Base-by-base conservation (phyloP, 805 yeast genomes). In the Scheffersomyces coipomensis region DNA sequence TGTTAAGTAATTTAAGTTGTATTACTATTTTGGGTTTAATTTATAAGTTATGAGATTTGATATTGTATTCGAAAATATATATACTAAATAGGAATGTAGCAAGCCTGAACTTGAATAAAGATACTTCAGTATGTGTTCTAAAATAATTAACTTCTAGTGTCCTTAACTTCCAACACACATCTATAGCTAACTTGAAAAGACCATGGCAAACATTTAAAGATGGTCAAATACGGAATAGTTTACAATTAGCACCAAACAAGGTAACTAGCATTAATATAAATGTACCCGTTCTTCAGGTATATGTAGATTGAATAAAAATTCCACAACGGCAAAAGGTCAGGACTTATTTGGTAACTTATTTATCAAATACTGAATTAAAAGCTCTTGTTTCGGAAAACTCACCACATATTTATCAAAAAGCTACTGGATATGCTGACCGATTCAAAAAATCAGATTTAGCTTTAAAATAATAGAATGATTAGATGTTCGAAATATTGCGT, bases 201-300 rank as follows among this genome's bases (percentile, higher is more conserved):
- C 97, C 97, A 30, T 89, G 97, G 97, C 85, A 86, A 55, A 84
- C 83, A 27, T 85, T 75, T 61, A 78, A 78, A 50, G 93, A 88
- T 52, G 95, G 96, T 13, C 79, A 87, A 30, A 72, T 87, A 16
- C 89, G 86, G 71, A 89, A 89, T 58, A 97, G 97, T 34, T 52
- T 68, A 19, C 68, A 83, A 12, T 91, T 52, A 85, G 96, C 17
- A 84, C 97, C 17, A 93, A 93, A 55, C 88, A 88, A 59, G 98
- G 99, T 55, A 91, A 93, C 66, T 89, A 90, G 70, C 83, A 86
- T 52, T 86, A 75, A 66, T 93, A 93, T 69, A 93, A 93, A 63
- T 99, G 99, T 71, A 93, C 98, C 16, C 79, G 97, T 42, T 87
- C 99, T 4, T 78, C 95, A 3, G 97, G 97, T 62, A 79, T 88